Evolutionary conservation across 805 yeast species (phyloP), one percentile per base, ranked within the genome.

Genomic region (Candida coquimbonensis): DNA sequence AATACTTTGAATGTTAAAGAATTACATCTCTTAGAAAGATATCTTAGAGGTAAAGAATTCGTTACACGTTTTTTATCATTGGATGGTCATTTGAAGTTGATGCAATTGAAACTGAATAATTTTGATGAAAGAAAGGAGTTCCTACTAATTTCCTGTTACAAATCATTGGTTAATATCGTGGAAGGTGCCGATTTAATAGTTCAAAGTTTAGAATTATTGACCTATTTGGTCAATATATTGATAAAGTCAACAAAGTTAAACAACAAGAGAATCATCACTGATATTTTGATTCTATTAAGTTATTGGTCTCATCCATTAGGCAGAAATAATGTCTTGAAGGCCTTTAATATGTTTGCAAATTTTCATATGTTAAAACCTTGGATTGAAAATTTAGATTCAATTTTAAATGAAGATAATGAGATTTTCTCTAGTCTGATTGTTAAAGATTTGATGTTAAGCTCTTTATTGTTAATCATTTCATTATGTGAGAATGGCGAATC

Each of bases 251-350:
- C 78, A 1, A 64, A 80, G 43, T 56, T 78, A 7, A 56, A 69
- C 12, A 80, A 84, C 4, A 68, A 81, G 50, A 76, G 69, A 45
- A 61, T 77, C 8, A 75, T 77, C 1, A 75, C 82, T 0, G 83
- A 80, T 38, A 62, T 81, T 26, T 59, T 81, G 25, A 61, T 70
- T 1, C 39, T 51, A 39, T 36, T 60, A 45, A 46, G 58, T 29
- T 53, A 57, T 40, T 59, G 62, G 56, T 47, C 54, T 16, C 49
- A 51, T 1, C 65, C 66, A 3, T 40, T 54, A 7, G 69, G 68
- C 2, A 45, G 66, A 43, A 59, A 58, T 33, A 53, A 57, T 24
- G 51, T 65, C 7, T 42, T 65, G 39, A 57, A 54, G 33, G 52
- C 56, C 0, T 53, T 59, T 40, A 49, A 54, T 26, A 43, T 51